These are phyloP conservation scores for Ceratobasidium sp. DNA, from an alignment of 1,284 basidiomycete genomes.

Conservation along the genomic window DNA sequence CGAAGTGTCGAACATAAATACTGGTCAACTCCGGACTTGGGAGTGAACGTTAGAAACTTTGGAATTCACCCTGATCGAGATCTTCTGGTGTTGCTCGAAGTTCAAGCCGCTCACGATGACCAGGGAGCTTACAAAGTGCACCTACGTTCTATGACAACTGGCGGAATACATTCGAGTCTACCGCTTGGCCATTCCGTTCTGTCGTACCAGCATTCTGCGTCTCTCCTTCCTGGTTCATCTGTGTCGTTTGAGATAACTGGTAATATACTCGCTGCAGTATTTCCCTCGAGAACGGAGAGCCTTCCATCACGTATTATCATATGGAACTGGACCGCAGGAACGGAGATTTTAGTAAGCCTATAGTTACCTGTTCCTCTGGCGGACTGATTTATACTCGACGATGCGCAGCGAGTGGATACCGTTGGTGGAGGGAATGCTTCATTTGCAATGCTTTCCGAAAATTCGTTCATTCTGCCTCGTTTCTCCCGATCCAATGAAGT, in stretches of 20 bases:
- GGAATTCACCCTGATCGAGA: conserved; percentile 2
- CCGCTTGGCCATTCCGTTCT: neutral
- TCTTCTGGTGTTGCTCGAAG: conserved; percentile 1
- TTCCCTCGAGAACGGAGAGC: neutral
- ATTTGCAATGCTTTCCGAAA: neutral
- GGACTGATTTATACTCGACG: neutral
- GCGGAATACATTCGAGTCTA: neutral
- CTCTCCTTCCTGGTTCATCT: too few species aligned
- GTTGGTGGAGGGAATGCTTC: neutral
- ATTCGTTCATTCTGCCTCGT: neutral
- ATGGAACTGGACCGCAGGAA: conserved; percentile 14
- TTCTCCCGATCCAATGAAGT: neutral
- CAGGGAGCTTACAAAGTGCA: neutral
- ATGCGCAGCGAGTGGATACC: neutral
- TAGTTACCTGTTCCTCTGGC: neutral
- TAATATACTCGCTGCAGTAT: neutral
- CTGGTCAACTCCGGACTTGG: neutral
- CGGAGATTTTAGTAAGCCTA: neutral
- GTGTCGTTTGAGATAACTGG: neutral
- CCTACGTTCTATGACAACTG: neutral
- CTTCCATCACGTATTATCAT: neutral
- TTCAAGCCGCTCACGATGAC: too few species aligned
- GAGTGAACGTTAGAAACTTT: neutral
- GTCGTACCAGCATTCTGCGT: neutral
- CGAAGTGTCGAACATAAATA: neutral